Evolutionary conservation across 352 stramenopile genomes (phyloP), one percentile per base, ranked within the genome.

Genomic region (Globisporangium alternatum): DNA sequence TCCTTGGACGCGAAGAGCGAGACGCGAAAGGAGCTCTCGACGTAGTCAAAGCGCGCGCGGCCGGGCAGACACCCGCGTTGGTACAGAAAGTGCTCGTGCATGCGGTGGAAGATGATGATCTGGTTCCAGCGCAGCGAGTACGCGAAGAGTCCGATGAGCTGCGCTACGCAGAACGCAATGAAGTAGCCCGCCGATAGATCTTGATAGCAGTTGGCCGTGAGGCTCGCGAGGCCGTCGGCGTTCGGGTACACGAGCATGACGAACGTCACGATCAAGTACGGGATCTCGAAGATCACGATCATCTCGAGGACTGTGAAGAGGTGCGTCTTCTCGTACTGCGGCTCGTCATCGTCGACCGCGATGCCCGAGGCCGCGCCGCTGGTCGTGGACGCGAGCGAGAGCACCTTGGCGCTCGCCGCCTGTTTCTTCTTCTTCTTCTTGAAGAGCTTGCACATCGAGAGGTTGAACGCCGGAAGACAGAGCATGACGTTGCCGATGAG

Each of bases 11-110:
- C 77, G 56, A 83, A 88, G 19, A 78, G 64, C 33, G 73, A 68
- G 5, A 70, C 59, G 8, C 56, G 67, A 43, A 86, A 89, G 30
- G 76, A 87, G 13, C 70, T 65, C 47, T 89, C 79, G 10, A 88
- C 72, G 44, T 89, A 87, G 54, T 90, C 83, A 22, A 92, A 88
- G 17, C 81, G 78, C 17, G 79, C 82, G 6, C 77, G 71, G 1
- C 80, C 81, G 5, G 81, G 81, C 0, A 87, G 62, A 59, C 76
- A 87, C 33, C 83, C 83, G 5, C 78, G 71, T 62, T 94, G 86
- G 51, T 81, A 91, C 19, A 92, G 69, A 55, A 91, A 86, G 39
- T 92, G 83, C 52, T 90, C 81, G 60, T 91, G 86, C 67, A 94
- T 67, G 41, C 78, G 73, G 44, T 94, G 84, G 61, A 94, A 94